Evolutionary conservation across 2,329 filamentous ascomycete species (phyloP), one percentile per base, ranked within the genome.

Genomic region (Sporothrix mexicana): DNA sequence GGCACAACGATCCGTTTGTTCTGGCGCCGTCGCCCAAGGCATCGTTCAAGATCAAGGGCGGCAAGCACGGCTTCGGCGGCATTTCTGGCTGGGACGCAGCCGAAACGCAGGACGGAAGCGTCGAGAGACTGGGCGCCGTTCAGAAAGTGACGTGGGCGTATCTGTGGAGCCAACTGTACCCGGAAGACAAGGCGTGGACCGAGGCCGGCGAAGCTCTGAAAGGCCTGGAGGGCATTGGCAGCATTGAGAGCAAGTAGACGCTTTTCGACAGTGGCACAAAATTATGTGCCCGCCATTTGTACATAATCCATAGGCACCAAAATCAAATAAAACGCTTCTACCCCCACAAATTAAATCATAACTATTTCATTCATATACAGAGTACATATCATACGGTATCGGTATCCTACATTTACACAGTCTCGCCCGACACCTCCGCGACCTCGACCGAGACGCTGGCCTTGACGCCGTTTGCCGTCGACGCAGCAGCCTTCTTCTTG

Each of bases 111-210:
- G 81, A 83, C 70, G 81, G 82, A 76, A 79, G 79, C 55, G 78
- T 79, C 0, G 79, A 83, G 74, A 73, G 77, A 43, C 76, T 83
- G 69, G 80, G 72, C 0, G 69, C 78, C 0, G 80, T 82, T 36
- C 81, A 81, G 75, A 76, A 81, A 64, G 76, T 83, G 78, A 80
- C 80, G 2, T 80, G 78, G 78, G 82, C 82, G 2, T 84, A 82
- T 72, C 72, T 83, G 55, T 76, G 76, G 73, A 82, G 79, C 68
- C 77, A 78, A 59, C 78, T 84, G 12, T 80, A 82, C 57, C 79
- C 80, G 8, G 81, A 77, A 6, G 79, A 81, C 55, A 73, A 71
- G 8, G 74, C 79, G 1, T 82, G 81, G 81, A 77, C 75, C 12
- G 74, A 78, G 69, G 79, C 79, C 0, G 75, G 76, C 53, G 70